Evolutionary conservation across 2,329 filamentous ascomycete genomes (phyloP), one percentile per base, ranked within the genome.

Genomic region (Gliomastix tumulicola): DNA sequence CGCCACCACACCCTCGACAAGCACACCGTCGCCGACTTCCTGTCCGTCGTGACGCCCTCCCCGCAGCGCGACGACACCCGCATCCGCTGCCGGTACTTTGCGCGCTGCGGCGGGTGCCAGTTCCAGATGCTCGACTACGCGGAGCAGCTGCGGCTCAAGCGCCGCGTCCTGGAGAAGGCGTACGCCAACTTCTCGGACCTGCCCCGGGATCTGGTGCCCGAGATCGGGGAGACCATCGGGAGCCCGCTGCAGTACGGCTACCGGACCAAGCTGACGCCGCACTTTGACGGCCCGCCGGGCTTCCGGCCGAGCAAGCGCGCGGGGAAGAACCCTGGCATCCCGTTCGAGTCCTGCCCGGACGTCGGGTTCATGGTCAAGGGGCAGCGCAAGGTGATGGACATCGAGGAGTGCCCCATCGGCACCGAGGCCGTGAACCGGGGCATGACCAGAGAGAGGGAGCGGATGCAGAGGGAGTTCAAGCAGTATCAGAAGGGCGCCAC

Each of bases 371-470:
- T 88, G 72, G 71, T 74, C 44, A 97, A 96, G 61, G 86, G 85
- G n/a, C 76, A 76, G 33, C 73, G 82, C 39, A 71, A 71, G 42
- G 89, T 89, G 4, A 68, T 98, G 44, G 92, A 98, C 54, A 97
- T 98, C 44, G 92, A 98, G 58, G 89, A 97, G 56, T 98, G 92
- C 49, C 92, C 92, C 6, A 94, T 98, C 43, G 92, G 86, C 35
- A 98, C 92, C 3, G 80, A 86, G 21, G 84, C 85, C 25, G 83
- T 98, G 13, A 76, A 87, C 19, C 70, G 76, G 45, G 92, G 90
- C 19, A 79, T 96, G 67, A 79, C 73, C 48, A 71, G 74, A 7
- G 90, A 96, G 66, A 71, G 90, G n/a, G 71, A 74, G 51, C 76
- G 84, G 39, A 86, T 97, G 47, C 71, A 71, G 2, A 65, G 71